Base-by-base conservation (phyloP, 768 basidiomycete genomes). In the Amyloporia xantha region DNA sequence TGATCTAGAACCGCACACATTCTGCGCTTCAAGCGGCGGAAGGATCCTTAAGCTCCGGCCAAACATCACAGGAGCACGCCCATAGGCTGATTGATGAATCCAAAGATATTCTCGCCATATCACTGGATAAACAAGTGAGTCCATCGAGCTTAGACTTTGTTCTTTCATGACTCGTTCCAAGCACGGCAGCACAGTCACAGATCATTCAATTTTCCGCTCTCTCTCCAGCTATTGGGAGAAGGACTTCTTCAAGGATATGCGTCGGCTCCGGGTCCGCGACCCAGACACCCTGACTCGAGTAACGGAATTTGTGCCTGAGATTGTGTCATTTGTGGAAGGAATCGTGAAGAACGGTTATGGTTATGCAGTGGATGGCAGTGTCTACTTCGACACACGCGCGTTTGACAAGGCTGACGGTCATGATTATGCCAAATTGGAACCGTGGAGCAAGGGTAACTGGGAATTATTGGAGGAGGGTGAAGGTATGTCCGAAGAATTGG, bases 271-370 rank as follows among this genome's bases (percentile, higher is more conserved):
- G 53, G 87, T 98, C 35, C 82, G 85, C 50, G 81, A 85, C 19
- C 93, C 96, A 15, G 91, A 95, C 63, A 90, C 82, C 3, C 67
- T 97, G 47, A 98, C 96, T 1, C 84, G 95, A 36, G 96, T 98
- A 4, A 94, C 94, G 1, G 96, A 98, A 67, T 99, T 92, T 66
- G 85, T 99, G 6, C 91, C 93, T 3, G 94, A 98, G 68, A 90
- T 97, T 54, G 90, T 93, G 43, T 67, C 77, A 3, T 99, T 93
- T 64, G 86, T 98, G 33, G 78, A 92, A 62, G 71, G 78, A 21
- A 89, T 98, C 62, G 72, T 96, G 51, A 69, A 77, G 47, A 94
- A 94, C 50, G 95, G 94, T 0, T 96, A 83, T 60, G 92, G 62
- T 11, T 87, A 88, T 61, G 80, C 71, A 44, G 71, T 70, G n/a